Evolutionary conservation across 2,329 filamentous ascomycete genomes (phyloP), one percentile per base, ranked within the genome.

Genomic region (Talaromyces sp.): DNA sequence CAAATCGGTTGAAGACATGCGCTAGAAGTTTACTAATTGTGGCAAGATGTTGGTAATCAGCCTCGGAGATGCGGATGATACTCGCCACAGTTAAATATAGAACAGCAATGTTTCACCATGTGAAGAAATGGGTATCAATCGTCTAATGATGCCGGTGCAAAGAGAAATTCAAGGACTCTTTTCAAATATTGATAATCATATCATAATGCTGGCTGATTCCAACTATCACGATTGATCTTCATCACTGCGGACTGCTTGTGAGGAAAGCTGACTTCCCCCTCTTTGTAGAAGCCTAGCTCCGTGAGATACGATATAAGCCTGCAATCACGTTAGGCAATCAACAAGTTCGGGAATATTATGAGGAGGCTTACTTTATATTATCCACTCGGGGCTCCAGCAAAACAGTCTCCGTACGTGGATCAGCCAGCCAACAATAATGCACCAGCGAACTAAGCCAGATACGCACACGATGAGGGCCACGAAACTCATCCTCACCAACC

Each of bases 171-270:
- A 56, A 14, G 52, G 3, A 56, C 14, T 7, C 3, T 8, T 56
- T 13, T 37, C 4, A 3, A 22, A 37, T 11, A 39, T 22, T 9
- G 2, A 7, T 24, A 2, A 45, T 58, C 69, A 90, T 35, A 45
- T 62, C 69, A 90, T 35, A 89, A 70, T 4, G 81, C 82, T 14
- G 92, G 92, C 0, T 87, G 88, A 54, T 90, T 85, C 90, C 93
- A 98, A 22, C 84, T 86, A 69, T 97, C 93, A 66, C 94, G 84
- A 65, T 87, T 84, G 68, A 96, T 84, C 72, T 90, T 90, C 78
- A 96, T 90, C 67, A 94, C 84, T 78, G 93, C 96, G 7, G 92
- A 88, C 75, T 96, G 93, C 77, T 99, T 99, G 76, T 98, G 93
- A 1, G 93, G 90, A 68, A 99, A 93, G 0, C 88, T 85, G 60